These are phyloP conservation scores for Fraxinus angustifolia DNA, from an alignment of 305 asterid species.

Conservation along the genomic window DNA sequence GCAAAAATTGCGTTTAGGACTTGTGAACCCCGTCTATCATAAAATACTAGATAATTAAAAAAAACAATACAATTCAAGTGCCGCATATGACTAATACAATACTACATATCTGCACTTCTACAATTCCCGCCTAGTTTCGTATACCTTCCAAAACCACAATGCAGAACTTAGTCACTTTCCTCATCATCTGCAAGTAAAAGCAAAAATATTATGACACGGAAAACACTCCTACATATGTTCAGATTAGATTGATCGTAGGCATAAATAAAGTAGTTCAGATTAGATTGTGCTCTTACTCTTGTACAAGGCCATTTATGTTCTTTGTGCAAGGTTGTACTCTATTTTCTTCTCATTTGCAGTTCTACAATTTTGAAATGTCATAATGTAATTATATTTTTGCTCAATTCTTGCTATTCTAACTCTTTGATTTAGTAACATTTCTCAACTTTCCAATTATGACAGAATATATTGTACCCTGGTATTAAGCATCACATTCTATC, in stretches of 20 bases:
- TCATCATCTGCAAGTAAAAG: constrained; percentile 48
- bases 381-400: neutral
- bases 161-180: constrained; percentile 52
- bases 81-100: constrained; percentile 18
- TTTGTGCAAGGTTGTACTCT: neutral
- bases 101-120: constrained; percentile 10
- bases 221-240: neutral
- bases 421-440: neutral
- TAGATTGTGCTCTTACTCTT: neutral
- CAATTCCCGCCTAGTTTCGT: constrained; percentile 12
- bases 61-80: constrained; percentile 3
- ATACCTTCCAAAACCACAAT: constrained; percentile 20
- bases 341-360: neutral
- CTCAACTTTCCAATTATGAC: neutral
- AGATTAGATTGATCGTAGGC: neutral
- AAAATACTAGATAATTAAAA: constrained; percentile 12
- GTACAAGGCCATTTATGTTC: neutral
- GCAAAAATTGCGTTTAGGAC: neutral
- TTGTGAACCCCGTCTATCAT: neutral
- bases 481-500: neutral
- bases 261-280: neutral
- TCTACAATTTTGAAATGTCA: neutral
- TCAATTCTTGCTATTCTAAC: neutral
- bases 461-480: neutral
- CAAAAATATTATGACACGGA: constrained; percentile 10